A percentile compares a stretch with the other conserved stretches of the same genome.
phyloP scores from a whole-genome alignment of 345 rosid species.

The Chamaenerion angustifolium region DNA sequence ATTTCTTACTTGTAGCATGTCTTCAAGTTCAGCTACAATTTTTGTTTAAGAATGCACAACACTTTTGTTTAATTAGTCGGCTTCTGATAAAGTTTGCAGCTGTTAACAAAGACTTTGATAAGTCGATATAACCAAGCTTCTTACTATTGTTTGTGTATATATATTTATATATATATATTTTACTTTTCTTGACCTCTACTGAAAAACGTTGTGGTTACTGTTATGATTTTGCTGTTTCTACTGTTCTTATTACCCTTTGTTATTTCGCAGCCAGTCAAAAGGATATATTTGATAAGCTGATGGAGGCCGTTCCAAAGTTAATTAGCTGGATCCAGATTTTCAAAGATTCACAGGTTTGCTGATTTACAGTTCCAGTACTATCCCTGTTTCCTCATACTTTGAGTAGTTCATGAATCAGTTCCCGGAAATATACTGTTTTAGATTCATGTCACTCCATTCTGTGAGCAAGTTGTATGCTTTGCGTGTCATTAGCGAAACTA shows the following conservation, averaged over 20 bases:
- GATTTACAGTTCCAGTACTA: neutral
- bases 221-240: slow-evolving; percentile 3
- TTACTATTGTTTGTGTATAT: too few species aligned
- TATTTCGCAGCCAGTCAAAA: slow-evolving; percentile 53
- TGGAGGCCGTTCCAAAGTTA: slow-evolving; percentile 62
- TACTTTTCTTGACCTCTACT: too few species aligned
- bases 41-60: neutral
- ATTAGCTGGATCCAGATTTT: slow-evolving; percentile 55
- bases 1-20: too few species aligned
- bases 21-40: too few species aligned
- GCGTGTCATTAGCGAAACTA: too few species aligned
- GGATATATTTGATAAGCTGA: slow-evolving; percentile 49
- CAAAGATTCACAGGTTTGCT: slow-evolving; percentile 53
- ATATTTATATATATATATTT: too few species aligned
- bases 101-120: neutral
- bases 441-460: too few species aligned
- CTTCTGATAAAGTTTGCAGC: neutral
- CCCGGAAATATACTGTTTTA: too few species aligned
- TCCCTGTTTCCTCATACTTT: too few species aligned
- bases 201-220: too few species aligned
- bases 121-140: neutral
- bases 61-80: neutral
- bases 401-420: too few species aligned
- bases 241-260: slow-evolving; percentile 12
- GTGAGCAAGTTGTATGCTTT: too few species aligned